Evolutionary conservation across 192 early-diverging fungal species (phyloP).

Genomic region (Entomortierella beljakovae): DNA sequence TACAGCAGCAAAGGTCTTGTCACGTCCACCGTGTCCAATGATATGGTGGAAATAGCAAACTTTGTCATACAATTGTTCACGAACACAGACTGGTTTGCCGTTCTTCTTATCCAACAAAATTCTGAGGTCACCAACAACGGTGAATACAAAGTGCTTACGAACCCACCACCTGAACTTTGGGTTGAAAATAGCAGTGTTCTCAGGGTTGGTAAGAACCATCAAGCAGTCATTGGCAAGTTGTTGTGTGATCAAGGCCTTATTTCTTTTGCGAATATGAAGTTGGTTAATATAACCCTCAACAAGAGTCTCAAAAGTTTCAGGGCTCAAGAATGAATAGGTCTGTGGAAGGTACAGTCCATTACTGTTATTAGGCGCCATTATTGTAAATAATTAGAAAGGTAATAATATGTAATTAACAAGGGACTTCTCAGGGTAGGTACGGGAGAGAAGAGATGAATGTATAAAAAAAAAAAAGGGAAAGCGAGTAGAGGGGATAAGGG

Average conservation of each 20-base stretch:
- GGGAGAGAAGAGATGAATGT: too few species aligned
- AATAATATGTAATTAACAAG: neutral
- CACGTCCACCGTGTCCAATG: constrained; percentile 52
- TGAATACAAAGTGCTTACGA: constrained; percentile 52
- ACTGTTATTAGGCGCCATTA: constrained; percentile 17
- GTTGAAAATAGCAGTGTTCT: constrained; percentile 55
- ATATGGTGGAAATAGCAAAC: constrained; percentile 54
- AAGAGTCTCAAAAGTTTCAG: constrained; percentile 50
- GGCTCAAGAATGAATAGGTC: constrained; percentile 50
- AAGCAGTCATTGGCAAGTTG: constrained; percentile 50
- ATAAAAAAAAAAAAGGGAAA: neutral
- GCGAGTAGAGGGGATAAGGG: neutral
- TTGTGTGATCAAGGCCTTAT: constrained; percentile 52
- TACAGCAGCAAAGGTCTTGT: constrained; percentile 57
- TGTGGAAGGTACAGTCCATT: constrained; percentile 39
- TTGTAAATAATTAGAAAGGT: neutral
- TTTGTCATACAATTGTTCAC: constrained; percentile 50
- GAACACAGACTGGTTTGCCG: constrained; percentile 47
- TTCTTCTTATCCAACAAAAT: constrained; percentile 55
- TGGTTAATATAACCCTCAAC: constrained; percentile 52
- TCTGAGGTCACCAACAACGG: constrained; percentile 43
- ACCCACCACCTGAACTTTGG: constrained; percentile 54
- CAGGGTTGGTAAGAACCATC: constrained; percentile 52
- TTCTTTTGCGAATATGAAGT: constrained; percentile 50
- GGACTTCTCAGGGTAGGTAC: neutral